Conservation (phyloP, 257 asterid genomes). For the Forsythia suspensa region DNA sequence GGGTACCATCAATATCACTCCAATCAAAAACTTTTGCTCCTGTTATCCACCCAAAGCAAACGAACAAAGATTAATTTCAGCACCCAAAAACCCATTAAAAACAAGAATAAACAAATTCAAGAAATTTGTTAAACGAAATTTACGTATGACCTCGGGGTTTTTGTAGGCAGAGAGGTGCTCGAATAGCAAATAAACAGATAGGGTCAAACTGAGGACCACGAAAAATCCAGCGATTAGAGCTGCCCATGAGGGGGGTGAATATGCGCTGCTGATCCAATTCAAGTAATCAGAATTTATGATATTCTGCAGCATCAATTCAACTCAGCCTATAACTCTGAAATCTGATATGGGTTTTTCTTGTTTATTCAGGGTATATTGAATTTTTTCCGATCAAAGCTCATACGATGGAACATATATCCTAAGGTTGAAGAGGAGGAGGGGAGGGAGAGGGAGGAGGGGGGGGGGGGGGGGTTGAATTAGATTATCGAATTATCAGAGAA, state of each 20-base stretch:
- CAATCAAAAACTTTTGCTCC: slow-evolving; percentile 97
- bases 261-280: slow-evolving; percentile 42
- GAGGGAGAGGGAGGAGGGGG: too few relatives aligned
- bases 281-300: slow-evolving; percentile 43
- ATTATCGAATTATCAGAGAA: slow-evolving; percentile 31
- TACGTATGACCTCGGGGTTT: slow-evolving; percentile 72
- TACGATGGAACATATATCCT: background rate
- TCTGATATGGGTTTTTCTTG: background rate
- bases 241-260: slow-evolving; percentile 90
- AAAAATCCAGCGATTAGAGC: slow-evolving; percentile 65
- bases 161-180: slow-evolving; percentile 91
- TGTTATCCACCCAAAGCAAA: slow-evolving; percentile 28
- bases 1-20: slow-evolving; percentile 92
- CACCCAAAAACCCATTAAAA: background rate
- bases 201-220: slow-evolving; percentile 58
- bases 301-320: slow-evolving; percentile 65
- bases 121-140: background rate
- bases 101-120: background rate
- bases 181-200: slow-evolving; percentile 74
- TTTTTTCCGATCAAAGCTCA: slow-evolving; percentile 31
- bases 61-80: background rate
- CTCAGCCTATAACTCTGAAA: slow-evolving; percentile 24
- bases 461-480: slow-evolving; percentile 30
- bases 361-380: background rate
- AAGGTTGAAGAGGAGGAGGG: slow-evolving; percentile 15